Percentiles rank a stretch among this genome's conserved stretches.
Evolutionary conservation across 331 rosid genomes (phyloP).

Genomic region (Stylosanthes scabra): DNA sequence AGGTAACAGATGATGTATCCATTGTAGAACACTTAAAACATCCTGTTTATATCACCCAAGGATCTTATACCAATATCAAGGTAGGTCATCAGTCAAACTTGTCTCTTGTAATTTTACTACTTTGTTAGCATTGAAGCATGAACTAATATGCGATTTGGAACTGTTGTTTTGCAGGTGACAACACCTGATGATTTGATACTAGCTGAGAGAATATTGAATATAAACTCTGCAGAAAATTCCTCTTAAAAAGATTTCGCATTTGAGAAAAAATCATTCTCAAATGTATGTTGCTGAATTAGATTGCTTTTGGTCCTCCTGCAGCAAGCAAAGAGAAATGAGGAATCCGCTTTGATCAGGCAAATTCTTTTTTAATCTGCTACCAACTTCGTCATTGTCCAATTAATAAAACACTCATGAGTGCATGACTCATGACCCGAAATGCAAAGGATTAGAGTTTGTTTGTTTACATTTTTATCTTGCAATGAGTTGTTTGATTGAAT

Average conservation of each 20-base stretch:
- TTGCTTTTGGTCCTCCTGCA: conserved; percentile 17
- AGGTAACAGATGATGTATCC: conserved; percentile 96
- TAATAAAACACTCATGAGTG: not conserved
- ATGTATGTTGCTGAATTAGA: too few species aligned
- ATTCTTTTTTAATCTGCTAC: not conserved
- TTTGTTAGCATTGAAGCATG: conserved; percentile 17
- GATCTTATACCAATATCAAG: conserved; percentile 97
- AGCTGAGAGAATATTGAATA: conserved; percentile 84
- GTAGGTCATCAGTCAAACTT: conserved; percentile 43
- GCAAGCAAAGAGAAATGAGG: conserved; percentile 14
- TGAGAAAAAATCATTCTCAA: too few species aligned
- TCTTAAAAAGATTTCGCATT: too few species aligned
- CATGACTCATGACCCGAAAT: not conserved
- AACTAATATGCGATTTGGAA: not conserved
- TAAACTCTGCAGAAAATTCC: conserved; percentile 45
- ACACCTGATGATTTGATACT: conserved; percentile 92
- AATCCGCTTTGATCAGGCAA: not conserved
- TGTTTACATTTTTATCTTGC: too few species aligned
- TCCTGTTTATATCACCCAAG: conserved; percentile 88
- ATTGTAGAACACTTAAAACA: conserved; percentile 88
- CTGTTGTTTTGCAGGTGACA: conserved; percentile 76
- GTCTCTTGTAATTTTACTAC: not conserved
- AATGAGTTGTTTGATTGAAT: not conserved
- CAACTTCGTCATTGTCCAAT: not conserved
- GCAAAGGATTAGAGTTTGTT: not conserved